Base-by-base conservation (phyloP, 768 basidiomycete species). In the Calocera viscosa region DNA sequence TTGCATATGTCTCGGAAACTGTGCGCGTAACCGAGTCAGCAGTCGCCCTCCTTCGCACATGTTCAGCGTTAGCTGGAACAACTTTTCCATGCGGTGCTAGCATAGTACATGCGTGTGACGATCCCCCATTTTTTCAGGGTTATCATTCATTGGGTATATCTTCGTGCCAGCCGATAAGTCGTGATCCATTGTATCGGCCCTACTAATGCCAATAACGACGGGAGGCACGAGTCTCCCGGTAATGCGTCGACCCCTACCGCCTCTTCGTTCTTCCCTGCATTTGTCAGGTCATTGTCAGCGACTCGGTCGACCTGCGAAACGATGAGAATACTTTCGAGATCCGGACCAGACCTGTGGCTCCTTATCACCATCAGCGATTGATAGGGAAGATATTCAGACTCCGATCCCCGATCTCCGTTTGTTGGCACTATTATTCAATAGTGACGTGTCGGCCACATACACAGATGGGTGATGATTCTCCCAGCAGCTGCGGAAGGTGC, bases 361-460 rank as follows among this genome's bases (percentile, higher is more conserved):
- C 30, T 28, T 60, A 60, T 60, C 53, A 32, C 24, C 53, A 32
- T 60, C 53, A 47, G 24, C 30, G 53, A 60, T 60, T 32, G 53
- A 60, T 60, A 60, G 8, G 53, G 53, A 30, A 60, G 53, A 60
- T 60, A 60, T 60, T 60, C 53, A 60, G 53, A 60, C 53, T 60
- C 53, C 53, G 53, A 60, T n/a, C 26, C 2, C 14, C 5, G 19
- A 28, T 60, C 53, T 60, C 53, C 53, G 53, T 60, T 49, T 60
- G 53, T 60, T 60, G 24, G 26, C 26, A 60, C 24, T 60, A 26
- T 60, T 32, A 60, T 26, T 32, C 30, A 60, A 60, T 60, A 11
- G 53, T 60, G 53, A 60, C 53, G 53, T 60, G 30, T 60, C 24
- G 7, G 43, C 19, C 43, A 47, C 19, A 24, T 47, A 47, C 43